These are phyloP conservation scores for Globisporangium uncinulatum DNA, from an alignment of 352 stramenopile genomes.

Conservation along the genomic window DNA sequence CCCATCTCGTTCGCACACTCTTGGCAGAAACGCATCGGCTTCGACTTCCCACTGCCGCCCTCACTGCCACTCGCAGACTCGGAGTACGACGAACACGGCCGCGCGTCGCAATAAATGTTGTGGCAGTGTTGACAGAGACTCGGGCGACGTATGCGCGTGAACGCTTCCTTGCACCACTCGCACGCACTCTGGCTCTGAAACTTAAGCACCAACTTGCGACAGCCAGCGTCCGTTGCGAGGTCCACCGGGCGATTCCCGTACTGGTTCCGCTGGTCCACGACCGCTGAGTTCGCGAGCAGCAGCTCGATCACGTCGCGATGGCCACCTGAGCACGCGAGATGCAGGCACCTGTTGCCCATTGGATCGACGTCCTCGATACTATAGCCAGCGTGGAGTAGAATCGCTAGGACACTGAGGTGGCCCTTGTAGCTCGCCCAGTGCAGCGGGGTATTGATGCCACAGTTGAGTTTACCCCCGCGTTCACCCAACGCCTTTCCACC, in stretches of 20 bases:
- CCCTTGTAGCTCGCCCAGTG: slow-evolving; percentile 87
- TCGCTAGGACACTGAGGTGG: slow-evolving; percentile 52
- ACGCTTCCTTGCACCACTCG: slow-evolving; percentile 76
- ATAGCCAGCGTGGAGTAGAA: slow-evolving; percentile 67
- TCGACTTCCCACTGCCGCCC: neutral
- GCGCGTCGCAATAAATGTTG: slow-evolving; percentile 74
- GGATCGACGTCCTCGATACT: slow-evolving; percentile 57
- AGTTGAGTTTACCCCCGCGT: slow-evolving; percentile 11
- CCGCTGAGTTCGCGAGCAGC: slow-evolving; percentile 57
- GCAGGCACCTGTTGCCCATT: slow-evolving; percentile 66
- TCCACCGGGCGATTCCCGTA: slow-evolving; percentile 76
- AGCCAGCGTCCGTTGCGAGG: slow-evolving; percentile 51
- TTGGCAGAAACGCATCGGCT: slow-evolving; percentile 57
- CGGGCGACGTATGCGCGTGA: slow-evolving; percentile 51
- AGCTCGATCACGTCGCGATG: slow-evolving; percentile 64
- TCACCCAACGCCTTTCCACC: neutral
- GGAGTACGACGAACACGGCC: slow-evolving; percentile 60
- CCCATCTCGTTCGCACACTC: slow-evolving; percentile 71
- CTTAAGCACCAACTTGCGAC: slow-evolving; percentile 55
- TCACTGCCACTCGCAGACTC: slow-evolving; percentile 9
- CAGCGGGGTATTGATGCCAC: slow-evolving; percentile 60
- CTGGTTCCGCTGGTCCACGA: slow-evolving; percentile 51
- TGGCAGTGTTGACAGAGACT: slow-evolving; percentile 79
- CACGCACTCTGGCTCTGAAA: slow-evolving; percentile 55
- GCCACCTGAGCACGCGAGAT: slow-evolving; percentile 68